Percentiles rank a stretch among this genome's conserved stretches.
Conservation (phyloP, 495 filamentous ascomycete species). For the Penicillium paradoxum region DNA sequence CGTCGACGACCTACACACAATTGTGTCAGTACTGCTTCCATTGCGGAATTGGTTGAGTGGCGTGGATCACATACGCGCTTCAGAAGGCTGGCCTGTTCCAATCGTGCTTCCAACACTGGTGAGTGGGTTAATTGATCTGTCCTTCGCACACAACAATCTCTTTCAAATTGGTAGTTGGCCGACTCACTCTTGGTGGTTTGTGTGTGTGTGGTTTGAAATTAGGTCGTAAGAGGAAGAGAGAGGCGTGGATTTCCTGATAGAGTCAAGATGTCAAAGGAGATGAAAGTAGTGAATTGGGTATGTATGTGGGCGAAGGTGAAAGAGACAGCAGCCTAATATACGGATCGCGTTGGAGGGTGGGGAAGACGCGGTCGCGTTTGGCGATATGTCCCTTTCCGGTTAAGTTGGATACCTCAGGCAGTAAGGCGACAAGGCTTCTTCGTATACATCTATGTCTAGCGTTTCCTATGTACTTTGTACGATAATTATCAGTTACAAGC, state of each 20-base stretch:
- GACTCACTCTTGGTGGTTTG: constrained; percentile 36
- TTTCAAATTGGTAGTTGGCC: constrained; percentile 3
- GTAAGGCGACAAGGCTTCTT: constrained; percentile 2
- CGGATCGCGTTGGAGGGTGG: constrained; percentile 33
- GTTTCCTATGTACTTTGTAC: no score
- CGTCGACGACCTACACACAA: constrained; percentile 77
- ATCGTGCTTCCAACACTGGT: constrained; percentile 90
- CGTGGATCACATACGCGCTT: constrained; percentile 69
- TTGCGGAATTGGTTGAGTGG: neutral
- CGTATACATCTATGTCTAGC: no score
- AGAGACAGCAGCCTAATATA: constrained; percentile 20
- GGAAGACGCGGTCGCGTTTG: constrained; percentile 34
- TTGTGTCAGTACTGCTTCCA: neutral
- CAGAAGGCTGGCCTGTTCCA: constrained; percentile 89
- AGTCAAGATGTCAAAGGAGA: constrained; percentile 1
- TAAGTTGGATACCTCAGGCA: constrained; percentile 26
- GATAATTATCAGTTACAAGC: no score
- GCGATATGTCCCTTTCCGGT: constrained; percentile 35
- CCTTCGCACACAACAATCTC: constrained; percentile 11
- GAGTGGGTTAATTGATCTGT: constrained; percentile 11
- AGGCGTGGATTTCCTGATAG: neutral
- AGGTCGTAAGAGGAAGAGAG: neutral
- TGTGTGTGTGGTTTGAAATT: constrained; percentile 11
- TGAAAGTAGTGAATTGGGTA: constrained; percentile 8
- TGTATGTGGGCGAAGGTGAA: constrained; percentile 18